phyloP scores from a whole-genome alignment of 306 rosid genomes.

The Carpinus fangiana region DNA sequence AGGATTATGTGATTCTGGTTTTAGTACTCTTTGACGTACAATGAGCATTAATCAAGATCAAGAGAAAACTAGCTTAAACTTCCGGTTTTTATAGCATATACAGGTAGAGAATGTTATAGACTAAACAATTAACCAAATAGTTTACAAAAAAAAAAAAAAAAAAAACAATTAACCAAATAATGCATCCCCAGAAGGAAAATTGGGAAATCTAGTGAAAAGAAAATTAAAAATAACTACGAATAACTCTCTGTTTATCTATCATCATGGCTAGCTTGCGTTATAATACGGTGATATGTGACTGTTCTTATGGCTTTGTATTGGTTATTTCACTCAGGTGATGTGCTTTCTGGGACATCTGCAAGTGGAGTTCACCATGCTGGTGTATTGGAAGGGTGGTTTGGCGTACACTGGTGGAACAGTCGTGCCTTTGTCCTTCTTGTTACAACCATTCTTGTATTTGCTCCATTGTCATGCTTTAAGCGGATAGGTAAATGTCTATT shows the following conservation, averaged over 20 bases:
- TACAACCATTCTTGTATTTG: conserved; percentile 51
- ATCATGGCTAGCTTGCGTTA: background rate
- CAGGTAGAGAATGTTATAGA: background rate
- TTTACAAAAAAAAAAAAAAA: too few species aligned
- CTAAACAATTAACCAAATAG: background rate
- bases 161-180: background rate
- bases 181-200: background rate
- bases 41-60: background rate
- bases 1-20: background rate
- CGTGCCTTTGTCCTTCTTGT: conserved; percentile 57
- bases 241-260: background rate
- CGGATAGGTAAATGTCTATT: conserved; percentile 46
- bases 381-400: conserved; percentile 76
- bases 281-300: background rate
- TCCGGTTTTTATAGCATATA: background rate
- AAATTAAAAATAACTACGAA: background rate
- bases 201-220: background rate
- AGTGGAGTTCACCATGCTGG: conserved; percentile 60
- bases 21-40: background rate
- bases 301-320: conserved; percentile 9
- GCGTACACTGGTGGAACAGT: conserved; percentile 62
- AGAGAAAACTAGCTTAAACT: background rate
- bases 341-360: conserved; percentile 70
- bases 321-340: conserved; percentile 50
- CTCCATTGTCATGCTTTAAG: conserved; percentile 60